Base-by-base conservation (phyloP, 495 filamentous ascomycete species). In the Filosporella fistucella region DNA sequence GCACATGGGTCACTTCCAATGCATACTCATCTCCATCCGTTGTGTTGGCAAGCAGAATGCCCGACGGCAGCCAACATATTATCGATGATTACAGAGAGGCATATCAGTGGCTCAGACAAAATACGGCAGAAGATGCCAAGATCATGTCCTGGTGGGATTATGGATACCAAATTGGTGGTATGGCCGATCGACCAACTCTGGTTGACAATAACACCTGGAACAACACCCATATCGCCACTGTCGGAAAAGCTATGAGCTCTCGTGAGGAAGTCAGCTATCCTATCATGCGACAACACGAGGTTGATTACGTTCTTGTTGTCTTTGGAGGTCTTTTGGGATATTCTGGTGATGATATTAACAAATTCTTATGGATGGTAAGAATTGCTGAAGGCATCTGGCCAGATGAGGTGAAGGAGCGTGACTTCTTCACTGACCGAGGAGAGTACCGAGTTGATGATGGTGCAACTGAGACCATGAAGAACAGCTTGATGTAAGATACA, bases 131-230 rank as follows among this genome's bases (percentile, higher is more conserved):
- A 37, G 86, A 95, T 60, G 91, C 94, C 57, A 99, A 99, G 78
- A 86, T 99, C 60, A 97, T 97, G 94, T 91, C 89, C 13, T 99
- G 94, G 94, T 99, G 94, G 94, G 94, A 99, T 63, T 99, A 99
- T 56, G 94, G 94, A 42, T 99, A 99, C 70, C 94, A 99, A 69
- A 99, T 99, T 63, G 94, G 94, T 70, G 94, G 94, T 48, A 99
- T 99, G 94, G 94, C 94, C 28, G 94, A 99, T 66, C 82, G 94
- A 20, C 90, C 94, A 29, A 99, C 94, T 0, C 75, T 99, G 32
- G 94, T 99, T 16, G 94, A 99, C 71, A 99, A 99, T 72, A 99
- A 99, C 68, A 99, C 94, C 13, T 99, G 94, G 94, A 99, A 99
- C 70, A 99, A 99, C 71, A 99, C 94, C 11, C 94, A 99, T 64